Percentiles rank a stretch among this genome's conserved stretches.
These are phyloP conservation scores for Quercus glauca DNA, from an alignment of 306 rosid species.

Conservation along the genomic window DNA sequence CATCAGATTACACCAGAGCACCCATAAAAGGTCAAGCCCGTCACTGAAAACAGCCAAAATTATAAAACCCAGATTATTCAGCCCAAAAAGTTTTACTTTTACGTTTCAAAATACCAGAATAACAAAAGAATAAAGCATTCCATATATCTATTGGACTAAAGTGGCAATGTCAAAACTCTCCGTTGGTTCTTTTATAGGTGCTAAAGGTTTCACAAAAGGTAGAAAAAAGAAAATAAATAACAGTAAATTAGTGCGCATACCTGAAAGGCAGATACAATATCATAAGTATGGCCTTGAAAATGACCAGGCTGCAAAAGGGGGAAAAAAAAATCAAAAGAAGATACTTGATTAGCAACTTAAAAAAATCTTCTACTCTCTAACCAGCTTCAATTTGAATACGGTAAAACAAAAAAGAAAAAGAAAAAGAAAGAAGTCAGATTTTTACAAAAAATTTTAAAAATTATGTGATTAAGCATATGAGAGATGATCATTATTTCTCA, in stretches of 20 bases:
- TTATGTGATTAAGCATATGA: background rate
- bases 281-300: conserved; percentile 67
- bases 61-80: too few species aligned
- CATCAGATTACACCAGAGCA: too few species aligned
- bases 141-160: background rate
- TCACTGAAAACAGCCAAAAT: too few species aligned
- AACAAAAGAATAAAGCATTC: background rate
- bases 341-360: background rate
- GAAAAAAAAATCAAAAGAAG: background rate
- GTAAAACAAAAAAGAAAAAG: background rate
- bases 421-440: background rate
- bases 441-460: background rate
- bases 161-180: background rate
- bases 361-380: background rate
- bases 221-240: background rate
- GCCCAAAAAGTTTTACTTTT: too few species aligned
- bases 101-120: background rate
- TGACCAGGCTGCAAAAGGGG: conserved; percentile 79
- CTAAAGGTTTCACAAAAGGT: background rate
- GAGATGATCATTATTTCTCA: too few species aligned
- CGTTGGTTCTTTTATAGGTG: background rate
- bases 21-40: too few species aligned
- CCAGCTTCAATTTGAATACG: background rate
- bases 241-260: conserved; percentile 28
- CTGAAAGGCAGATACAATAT: conserved; percentile 87